Evolutionary conservation across 202 grass and related monocot genomes (phyloP).

Genomic region (Sporobolus alterniflorus): DNA sequence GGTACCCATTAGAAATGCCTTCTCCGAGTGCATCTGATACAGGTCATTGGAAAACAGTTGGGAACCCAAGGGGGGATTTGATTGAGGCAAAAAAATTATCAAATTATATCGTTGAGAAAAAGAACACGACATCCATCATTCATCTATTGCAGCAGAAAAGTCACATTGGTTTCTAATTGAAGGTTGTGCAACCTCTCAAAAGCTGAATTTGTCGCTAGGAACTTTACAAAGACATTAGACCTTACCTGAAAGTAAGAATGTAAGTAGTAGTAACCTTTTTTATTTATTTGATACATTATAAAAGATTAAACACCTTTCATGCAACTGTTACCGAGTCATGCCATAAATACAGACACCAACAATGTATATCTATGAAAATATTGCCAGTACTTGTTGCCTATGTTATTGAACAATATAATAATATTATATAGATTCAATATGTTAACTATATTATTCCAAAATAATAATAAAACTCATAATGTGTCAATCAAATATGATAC

Average conservation of each 20-base stretch:
- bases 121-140: background rate
- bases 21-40: slow-evolving; percentile 51
- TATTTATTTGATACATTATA: background rate
- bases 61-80: background rate
- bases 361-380: background rate
- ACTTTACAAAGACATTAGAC: background rate
- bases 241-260: background rate
- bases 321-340: no score
- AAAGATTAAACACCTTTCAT: background rate
- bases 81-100: slow-evolving; percentile 28
- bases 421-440: no score
- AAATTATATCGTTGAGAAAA: slow-evolving; percentile 2
- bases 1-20: slow-evolving; percentile 69
- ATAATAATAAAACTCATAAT: no score
- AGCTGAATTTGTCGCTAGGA: background rate
- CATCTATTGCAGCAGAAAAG: background rate
- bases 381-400: no score
- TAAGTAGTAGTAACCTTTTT: background rate
- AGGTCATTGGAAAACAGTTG: slow-evolving; percentile 35
- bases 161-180: background rate
- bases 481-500: no score
- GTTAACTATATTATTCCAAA: no score
- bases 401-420: no score
- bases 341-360: background rate
- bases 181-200: background rate